Conservation (phyloP, 331 rosid species). For the Quercus tomentella region DNA sequence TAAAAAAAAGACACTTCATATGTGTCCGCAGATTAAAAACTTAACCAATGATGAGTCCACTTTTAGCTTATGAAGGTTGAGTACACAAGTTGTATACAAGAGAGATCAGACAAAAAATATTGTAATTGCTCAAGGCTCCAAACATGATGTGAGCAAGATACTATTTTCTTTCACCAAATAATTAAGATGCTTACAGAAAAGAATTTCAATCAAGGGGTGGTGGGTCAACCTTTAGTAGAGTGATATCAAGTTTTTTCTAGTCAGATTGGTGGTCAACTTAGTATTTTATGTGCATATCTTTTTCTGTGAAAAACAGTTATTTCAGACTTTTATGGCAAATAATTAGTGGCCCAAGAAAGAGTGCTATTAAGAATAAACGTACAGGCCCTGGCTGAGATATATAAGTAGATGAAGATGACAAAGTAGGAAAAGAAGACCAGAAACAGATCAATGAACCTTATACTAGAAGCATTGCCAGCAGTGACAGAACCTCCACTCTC, state of each 20-base stretch:
- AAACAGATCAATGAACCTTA: constrained; percentile 53
- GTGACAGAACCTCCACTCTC: constrained; percentile 92
- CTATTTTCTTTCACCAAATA: not conserved
- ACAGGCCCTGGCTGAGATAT: not conserved
- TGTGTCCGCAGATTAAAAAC: not conserved
- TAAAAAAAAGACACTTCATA: not conserved
- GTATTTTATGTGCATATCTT: not conserved
- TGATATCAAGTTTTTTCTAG: not conserved
- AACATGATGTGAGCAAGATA: not conserved
- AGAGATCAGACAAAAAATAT: not conserved
- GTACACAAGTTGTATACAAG: not conserved
- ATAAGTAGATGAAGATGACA: not conserved
- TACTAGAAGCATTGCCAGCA: constrained; percentile 98
- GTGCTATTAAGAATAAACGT: not conserved
- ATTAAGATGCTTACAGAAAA: not conserved
- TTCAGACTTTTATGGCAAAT: not conserved
- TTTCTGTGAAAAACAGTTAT: not conserved
- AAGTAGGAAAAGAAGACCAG: not conserved
- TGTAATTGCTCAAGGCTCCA: not conserved
- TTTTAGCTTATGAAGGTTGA: not conserved
- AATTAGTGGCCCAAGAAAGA: not conserved
- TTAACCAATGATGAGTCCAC: constrained; percentile 9
- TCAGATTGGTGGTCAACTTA: not conserved
- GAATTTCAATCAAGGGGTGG: not conserved
- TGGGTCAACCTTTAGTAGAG: not conserved